Conservation (phyloP, 2,329 filamentous ascomycete genomes). For the Alternaria alternata region DNA sequence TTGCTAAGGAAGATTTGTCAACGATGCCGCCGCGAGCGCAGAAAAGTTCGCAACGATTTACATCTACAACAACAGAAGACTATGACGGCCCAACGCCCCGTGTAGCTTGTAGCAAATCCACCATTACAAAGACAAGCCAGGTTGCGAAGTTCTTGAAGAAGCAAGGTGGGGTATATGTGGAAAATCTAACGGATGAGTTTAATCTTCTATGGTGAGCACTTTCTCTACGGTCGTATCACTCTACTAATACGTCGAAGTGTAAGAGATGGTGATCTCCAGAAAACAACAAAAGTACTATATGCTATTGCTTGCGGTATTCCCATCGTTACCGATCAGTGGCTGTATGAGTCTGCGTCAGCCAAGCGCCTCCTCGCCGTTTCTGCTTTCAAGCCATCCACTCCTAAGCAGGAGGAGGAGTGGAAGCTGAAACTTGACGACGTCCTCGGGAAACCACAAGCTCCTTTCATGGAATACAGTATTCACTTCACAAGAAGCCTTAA, state of each 20-base stretch:
- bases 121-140: slow-evolving; percentile 30
- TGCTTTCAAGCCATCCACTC: slow-evolving; percentile 45
- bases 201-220: slow-evolving; percentile 45
- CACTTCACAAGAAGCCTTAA: slow-evolving; percentile 57
- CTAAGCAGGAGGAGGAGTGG: slow-evolving; percentile 51
- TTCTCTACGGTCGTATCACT: not conserved
- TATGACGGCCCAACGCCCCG: slow-evolving; percentile 39
- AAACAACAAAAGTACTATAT: slow-evolving; percentile 57
- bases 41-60: slow-evolving; percentile 29
- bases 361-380: slow-evolving; percentile 47
- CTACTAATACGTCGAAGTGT: slow-evolving; percentile 45
- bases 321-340: slow-evolving; percentile 59
- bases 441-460: slow-evolving; percentile 44
- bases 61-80: slow-evolving; percentile 10
- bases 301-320: slow-evolving; percentile 54
- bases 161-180: slow-evolving; percentile 39
- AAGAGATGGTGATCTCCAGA: slow-evolving; percentile 49
- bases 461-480: slow-evolving; percentile 59
- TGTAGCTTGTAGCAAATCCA: slow-evolving; percentile 48
- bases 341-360: slow-evolving; percentile 50
- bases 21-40: slow-evolving; percentile 27
- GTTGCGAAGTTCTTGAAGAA: slow-evolving; percentile 47
- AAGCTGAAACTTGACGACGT: slow-evolving; percentile 46
- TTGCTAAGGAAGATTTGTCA: slow-evolving; percentile 8
- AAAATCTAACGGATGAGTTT: slow-evolving; percentile 43